Evolutionary conservation across 2,329 filamentous ascomycete genomes (phyloP).

Genomic region (Verticillium klebahnii): DNA sequence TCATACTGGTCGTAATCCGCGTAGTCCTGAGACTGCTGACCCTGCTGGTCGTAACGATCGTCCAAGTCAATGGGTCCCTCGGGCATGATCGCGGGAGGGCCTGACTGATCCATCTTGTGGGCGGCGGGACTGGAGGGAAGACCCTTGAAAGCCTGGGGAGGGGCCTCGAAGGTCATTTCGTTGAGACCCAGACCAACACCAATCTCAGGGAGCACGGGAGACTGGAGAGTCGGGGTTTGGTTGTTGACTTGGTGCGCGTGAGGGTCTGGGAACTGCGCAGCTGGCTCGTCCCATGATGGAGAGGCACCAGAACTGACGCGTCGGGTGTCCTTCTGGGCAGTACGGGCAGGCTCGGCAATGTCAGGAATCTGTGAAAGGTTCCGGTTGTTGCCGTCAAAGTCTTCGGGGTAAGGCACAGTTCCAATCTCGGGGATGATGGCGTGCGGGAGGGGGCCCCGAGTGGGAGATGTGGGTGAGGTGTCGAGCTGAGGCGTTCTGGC

Average conservation of each 20-base stretch:
- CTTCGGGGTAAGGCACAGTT: conserved; percentile 26
- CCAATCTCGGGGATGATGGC: conserved; percentile 35
- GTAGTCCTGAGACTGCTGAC: conserved; percentile 12
- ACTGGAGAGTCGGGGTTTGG: neutral
- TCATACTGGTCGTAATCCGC: conserved; percentile 19
- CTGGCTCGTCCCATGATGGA: conserved; percentile 8
- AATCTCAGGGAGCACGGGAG: conserved; percentile 9
- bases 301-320: conserved; percentile 4
- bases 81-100: conserved; percentile 15
- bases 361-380: conserved; percentile 22
- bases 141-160: conserved; percentile 11
- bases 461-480: conserved; percentile 10
- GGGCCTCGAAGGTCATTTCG: conserved; percentile 9
- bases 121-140: conserved; percentile 17
- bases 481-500: conserved; percentile 9
- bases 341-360: conserved; percentile 31
- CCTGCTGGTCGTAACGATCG: conserved; percentile 10
- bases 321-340: conserved; percentile 19
- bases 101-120: conserved; percentile 10
- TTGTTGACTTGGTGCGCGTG: neutral
- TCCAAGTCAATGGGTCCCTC: conserved; percentile 21
- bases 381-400: conserved; percentile 9
- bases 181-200: conserved; percentile 14
- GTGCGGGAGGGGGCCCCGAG: conserved; percentile 13
- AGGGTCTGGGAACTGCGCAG: neutral